Conservation (phyloP, 2,329 filamentous ascomycete genomes). For the Didymella glomerata region DNA sequence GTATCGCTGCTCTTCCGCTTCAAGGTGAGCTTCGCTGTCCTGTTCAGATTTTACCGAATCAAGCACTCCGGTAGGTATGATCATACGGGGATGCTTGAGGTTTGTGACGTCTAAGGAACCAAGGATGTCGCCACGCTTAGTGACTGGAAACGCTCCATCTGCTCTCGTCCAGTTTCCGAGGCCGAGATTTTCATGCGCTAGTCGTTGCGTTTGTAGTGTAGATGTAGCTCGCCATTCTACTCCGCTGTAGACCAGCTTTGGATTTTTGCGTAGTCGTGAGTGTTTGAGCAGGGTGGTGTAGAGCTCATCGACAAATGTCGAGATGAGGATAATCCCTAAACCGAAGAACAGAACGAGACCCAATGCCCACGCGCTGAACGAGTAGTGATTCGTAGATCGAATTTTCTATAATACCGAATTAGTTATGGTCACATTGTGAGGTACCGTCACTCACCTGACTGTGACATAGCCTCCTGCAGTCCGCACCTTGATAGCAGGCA, state of each 20-base stretch:
- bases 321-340: neutral
- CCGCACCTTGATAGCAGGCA: neutral
- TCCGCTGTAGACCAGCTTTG: slow-evolving; percentile 1
- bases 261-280: neutral
- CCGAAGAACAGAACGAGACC: neutral
- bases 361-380: neutral
- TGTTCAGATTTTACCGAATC: neutral
- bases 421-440: neutral
- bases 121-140: neutral
- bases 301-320: neutral
- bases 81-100: neutral
- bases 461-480: neutral
- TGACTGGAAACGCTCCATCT: neutral
- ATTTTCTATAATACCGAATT: neutral
- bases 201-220: slow-evolving; percentile 30
- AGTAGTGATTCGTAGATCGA: neutral
- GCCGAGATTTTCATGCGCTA: slow-evolving; percentile 30
- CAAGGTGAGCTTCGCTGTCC: neutral
- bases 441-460: neutral
- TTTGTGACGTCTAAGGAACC: neutral
- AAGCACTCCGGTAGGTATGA: neutral
- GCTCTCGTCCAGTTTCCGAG: slow-evolving; percentile 28
- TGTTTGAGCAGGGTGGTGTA: neutral
- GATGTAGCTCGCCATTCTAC: slow-evolving; percentile 31
- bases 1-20: neutral